These are phyloP conservation scores for Coniella lustricola DNA, from an alignment of 2,329 filamentous ascomycete species.

Conservation along the genomic window DNA sequence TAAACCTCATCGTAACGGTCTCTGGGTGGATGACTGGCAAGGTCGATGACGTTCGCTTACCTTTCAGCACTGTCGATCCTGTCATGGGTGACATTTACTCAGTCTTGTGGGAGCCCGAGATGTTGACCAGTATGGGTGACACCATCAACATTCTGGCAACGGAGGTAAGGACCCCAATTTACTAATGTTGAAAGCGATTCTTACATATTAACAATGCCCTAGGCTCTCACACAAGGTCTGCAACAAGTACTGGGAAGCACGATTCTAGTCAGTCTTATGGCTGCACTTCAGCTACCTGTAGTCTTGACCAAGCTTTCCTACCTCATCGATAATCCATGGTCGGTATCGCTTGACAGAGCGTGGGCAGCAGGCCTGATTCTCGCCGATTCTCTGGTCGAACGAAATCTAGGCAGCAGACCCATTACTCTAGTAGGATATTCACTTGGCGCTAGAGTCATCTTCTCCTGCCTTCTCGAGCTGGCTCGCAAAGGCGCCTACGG, in stretches of 20 bases:
- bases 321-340: constrained; percentile 97
- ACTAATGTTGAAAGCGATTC: constrained; percentile 3
- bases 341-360: constrained; percentile 87
- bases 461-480: constrained; percentile 82
- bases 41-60: constrained; percentile 89
- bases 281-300: constrained; percentile 84
- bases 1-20: constrained; percentile 91
- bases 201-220: constrained; percentile 4
- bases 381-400: constrained; percentile 86
- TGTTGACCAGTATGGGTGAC: constrained; percentile 95
- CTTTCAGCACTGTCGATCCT: constrained; percentile 92
- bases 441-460: constrained; percentile 85
- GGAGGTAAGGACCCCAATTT: constrained; percentile 57
- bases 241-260: constrained; percentile 93
- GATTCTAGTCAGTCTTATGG: constrained; percentile 82
- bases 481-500: constrained; percentile 77
- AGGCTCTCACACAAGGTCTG: constrained; percentile 91
- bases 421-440: constrained; percentile 95
- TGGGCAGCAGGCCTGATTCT: constrained; percentile 84
- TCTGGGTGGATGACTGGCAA: constrained; percentile 99
- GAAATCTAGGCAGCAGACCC: constrained; percentile 83
- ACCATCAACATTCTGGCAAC: constrained; percentile 98
- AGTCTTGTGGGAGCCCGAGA: constrained; percentile 94
- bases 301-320: constrained; percentile 91
- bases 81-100: constrained; percentile 99